Conservation (phyloP, 2,329 filamentous ascomycete genomes). For the Elsinoe necatrix region DNA sequence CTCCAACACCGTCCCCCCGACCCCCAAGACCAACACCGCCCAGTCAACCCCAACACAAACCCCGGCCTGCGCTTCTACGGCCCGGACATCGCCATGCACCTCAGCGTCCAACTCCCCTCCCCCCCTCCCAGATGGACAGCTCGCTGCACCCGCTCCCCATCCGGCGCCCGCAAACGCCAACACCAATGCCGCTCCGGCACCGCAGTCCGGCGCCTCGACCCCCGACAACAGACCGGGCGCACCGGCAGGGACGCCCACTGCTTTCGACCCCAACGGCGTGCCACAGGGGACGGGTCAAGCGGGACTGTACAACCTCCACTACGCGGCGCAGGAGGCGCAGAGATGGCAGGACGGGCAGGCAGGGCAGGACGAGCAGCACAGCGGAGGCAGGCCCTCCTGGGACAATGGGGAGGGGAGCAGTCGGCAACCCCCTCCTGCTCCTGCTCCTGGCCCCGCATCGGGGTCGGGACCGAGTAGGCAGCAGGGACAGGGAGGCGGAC, state of each 20-base stretch:
- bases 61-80: background rate
- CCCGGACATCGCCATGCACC: background rate
- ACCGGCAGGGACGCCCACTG: background rate
- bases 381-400: too few relatives aligned
- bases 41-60: background rate
- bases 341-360: background rate
- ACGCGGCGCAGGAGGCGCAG: background rate
- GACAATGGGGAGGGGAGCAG: too few relatives aligned
- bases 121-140: background rate
- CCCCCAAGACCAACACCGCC: background rate
- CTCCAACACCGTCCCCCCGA: background rate
- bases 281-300: background rate
- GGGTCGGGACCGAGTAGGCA: too few relatives aligned
- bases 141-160: background rate
- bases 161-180: background rate
- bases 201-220: too few relatives aligned
- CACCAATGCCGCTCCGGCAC: background rate
- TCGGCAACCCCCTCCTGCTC: too few relatives aligned
- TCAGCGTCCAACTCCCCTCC: background rate
- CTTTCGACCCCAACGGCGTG: background rate
- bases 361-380: too few relatives aligned
- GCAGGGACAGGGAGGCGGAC: too few relatives aligned
- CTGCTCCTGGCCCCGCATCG: too few relatives aligned
- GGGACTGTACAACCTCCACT: background rate
- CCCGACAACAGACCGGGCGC: background rate